Evolutionary conservation across 140 eudicot genomes (phyloP).

Genomic region (Bidens hawaiensis): DNA sequence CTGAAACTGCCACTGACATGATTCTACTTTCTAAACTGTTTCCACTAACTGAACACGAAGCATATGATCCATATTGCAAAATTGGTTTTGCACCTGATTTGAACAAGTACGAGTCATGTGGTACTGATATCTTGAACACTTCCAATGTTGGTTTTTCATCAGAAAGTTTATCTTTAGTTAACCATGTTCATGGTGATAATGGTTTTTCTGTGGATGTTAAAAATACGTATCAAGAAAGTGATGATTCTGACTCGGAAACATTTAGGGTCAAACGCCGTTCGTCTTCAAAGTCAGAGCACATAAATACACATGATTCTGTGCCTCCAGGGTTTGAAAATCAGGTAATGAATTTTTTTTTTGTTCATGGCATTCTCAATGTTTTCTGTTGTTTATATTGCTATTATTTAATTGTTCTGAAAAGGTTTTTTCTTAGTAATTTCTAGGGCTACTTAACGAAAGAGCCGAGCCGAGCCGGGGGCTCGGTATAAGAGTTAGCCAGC

Average conservation of each 20-base stretch:
- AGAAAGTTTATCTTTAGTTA: conserved; percentile 1
- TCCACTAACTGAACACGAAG: conserved; percentile 49
- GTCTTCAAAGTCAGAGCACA: conserved; percentile 41
- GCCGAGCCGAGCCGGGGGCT: too few relatives aligned
- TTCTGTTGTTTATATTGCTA: not conserved
- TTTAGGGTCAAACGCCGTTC: conserved; percentile 90
- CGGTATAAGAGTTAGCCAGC: too few relatives aligned
- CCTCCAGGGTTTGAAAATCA: conserved; percentile 41
- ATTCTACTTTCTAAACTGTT: conserved; percentile 39
- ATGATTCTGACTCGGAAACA: conserved; percentile 78
- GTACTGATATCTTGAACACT: conserved; percentile 18
- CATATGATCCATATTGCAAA: conserved; percentile 62
- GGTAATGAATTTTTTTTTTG: conserved; percentile 42
- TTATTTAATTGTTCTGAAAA: not conserved
- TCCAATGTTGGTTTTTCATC: conserved; percentile 1
- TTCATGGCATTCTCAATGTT: not conserved
- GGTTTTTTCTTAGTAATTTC: not conserved
- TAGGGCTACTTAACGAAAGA: too few relatives aligned
- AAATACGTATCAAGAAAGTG: conserved; percentile 47
- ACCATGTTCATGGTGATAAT: conserved; percentile 36
- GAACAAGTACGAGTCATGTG: conserved; percentile 12
- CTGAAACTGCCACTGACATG: conserved; percentile 43
- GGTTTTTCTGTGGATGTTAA: conserved; percentile 23
- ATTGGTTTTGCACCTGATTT: conserved; percentile 25
- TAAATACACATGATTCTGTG: conserved; percentile 27